These are phyloP conservation scores for Apiospora aurea DNA, from an alignment of 2,329 filamentous ascomycete species.

Conservation along the genomic window DNA sequence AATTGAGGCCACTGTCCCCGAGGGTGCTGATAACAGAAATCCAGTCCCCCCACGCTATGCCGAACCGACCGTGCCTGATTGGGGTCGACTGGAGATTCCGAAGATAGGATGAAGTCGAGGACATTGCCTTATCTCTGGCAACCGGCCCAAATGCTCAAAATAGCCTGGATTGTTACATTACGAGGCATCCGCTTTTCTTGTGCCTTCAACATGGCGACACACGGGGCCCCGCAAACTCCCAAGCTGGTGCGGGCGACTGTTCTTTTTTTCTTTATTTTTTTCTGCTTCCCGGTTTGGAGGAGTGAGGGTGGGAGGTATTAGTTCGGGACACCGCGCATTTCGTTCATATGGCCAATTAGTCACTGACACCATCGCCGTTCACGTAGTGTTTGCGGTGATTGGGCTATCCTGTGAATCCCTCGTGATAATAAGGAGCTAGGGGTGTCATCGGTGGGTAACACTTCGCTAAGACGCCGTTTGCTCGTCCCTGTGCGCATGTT, in stretches of 20 bases:
- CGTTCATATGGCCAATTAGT: background rate
- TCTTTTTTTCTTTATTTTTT: background rate
- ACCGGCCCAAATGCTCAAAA: constrained; percentile 1
- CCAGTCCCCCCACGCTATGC: background rate
- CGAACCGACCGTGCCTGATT: background rate
- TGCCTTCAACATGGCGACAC: background rate
- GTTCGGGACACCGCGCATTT: background rate
- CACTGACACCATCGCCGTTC: background rate
- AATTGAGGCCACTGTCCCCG: constrained; percentile 10
- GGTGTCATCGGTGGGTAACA: background rate
- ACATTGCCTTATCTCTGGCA: background rate
- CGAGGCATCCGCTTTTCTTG: background rate
- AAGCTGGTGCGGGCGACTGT: background rate
- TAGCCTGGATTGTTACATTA: background rate
- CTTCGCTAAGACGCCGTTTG: background rate
- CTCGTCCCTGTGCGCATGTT: background rate
- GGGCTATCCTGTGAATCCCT: background rate
- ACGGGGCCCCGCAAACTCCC: constrained; percentile 9
- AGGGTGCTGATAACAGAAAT: background rate
- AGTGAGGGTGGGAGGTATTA: background rate
- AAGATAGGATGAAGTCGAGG: constrained; percentile 19
- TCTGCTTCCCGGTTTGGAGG: constrained; percentile 4
- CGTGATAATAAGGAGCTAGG: background rate
- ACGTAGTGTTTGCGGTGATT: background rate
- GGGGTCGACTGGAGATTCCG: background rate